Base-by-base conservation (phyloP, 768 basidiomycete species). In the Tephrocybe rancida region DNA sequence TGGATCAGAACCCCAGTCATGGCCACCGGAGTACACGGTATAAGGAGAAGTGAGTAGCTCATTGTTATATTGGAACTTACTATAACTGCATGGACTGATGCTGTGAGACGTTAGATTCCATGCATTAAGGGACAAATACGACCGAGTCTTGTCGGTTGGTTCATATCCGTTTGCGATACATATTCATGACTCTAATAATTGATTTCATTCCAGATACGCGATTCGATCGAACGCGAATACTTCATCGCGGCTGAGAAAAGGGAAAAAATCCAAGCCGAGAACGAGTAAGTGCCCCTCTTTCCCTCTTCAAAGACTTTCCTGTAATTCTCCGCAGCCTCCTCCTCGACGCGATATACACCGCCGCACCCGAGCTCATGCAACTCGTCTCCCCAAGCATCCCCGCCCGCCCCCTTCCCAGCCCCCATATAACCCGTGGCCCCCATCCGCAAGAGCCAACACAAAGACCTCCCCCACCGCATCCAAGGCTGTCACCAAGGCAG, bases 191-290 rank as follows among this genome's bases (percentile, higher is more conserved):
- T 32, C 41, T 18, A 9, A 37, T 37, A 7, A 32, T 32, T 32
- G 30, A n/a, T 26, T 14, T n/a, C 41, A 45, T 38, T 32, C 5
- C 37, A 80, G 78, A 64, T 65, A 50, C 73, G 75, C 32, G 72
- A 74, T 42, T 61, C 65, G 1, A 67, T 70, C 54, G 62, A 72
- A 50, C 70, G 67, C 13, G 72, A 80, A 24, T 69, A 78, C 11
- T 73, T 76, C 5, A 27, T 67, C 9, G 73, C 77, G 3, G 71
- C 64, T 22, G 64, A 64, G 5, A 79, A 75, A 58, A 67, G 73
- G 18, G 74, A 75, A 60, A 73, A 72, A 49, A 65, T 82, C 3
- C 75, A 80, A 52, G 75, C 74, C 2, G 80, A 82, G 61, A 79
- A 80, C 54, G 77, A 80, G 80, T 82, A 48, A 42, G 77, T 64